Base-by-base conservation (phyloP, 441 rosid species). In the Erysimum cheiri region DNA sequence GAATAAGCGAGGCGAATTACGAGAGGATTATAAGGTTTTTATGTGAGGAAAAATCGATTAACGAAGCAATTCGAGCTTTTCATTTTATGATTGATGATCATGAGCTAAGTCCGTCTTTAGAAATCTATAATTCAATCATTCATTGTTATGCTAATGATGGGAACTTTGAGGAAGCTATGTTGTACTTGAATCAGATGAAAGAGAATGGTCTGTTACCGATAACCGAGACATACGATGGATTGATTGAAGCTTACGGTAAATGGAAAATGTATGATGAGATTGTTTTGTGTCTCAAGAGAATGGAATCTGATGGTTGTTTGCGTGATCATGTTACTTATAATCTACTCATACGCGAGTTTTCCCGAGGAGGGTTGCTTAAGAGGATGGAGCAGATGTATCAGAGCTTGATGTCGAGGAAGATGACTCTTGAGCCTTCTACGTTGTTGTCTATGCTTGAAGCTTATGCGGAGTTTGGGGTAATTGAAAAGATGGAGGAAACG, bases 231-330 rank as follows among this genome's bases (percentile, higher is more conserved):
- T 91, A 86, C 64, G 77, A 81, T 29, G 94, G 93, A 1, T 75
- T 92, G 56, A 85, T 92, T 74, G 75, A 68, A 81, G 89, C 85
- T 3, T 92, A 84, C 6, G 89, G 92, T 47, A 83, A 78, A 56
- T 74, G 79, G 61, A 76, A 80, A 68, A 83, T 80, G 91, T 91
- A 83, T 58, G 90, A 88, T 78, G 87, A 85, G 75, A 84, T 91
- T 59, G 81, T 77, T 54, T 32, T 41, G 73, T 91, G 92, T 63
- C n/a, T 87, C 71, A 89, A 77, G 81, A 75, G 49, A 62, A 91
- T 91, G 92, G 84, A 86, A 78, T 46, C 58, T 58, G 85, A 84
- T 28, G 80, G 88, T 33, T 86, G 88, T 67, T 69, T 49, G 4
- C 87, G 83, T 41, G 96, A 89, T 57, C 82, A 67, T 5, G 32